Percentiles rank a stretch among this genome's conserved stretches.
These are phyloP conservation scores for Noccaea bulbosa DNA, from an alignment of 345 rosid species.

Conservation along the genomic window DNA sequence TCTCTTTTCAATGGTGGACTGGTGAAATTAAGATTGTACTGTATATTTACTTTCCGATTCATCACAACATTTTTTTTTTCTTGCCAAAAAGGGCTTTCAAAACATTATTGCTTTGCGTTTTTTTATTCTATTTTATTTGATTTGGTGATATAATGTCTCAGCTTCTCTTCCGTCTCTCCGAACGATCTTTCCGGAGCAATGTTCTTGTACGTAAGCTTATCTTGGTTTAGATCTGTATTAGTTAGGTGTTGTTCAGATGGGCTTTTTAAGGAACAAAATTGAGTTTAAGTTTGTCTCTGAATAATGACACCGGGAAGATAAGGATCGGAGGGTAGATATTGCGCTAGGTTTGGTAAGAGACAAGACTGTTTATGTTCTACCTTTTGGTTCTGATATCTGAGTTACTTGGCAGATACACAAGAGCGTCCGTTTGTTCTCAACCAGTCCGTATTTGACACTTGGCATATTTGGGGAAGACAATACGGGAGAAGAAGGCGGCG, in stretches of 20 bases:
- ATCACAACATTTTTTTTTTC: no score
- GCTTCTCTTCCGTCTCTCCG: conserved; percentile 11
- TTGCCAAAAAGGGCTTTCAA: no score
- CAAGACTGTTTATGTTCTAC: neutral
- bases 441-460: neutral
- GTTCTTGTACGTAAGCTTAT: neutral
- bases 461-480: neutral
- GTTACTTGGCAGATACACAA: neutral
- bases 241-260: neutral
- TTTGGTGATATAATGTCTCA: conserved; percentile 6
- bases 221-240: neutral
- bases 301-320: neutral
- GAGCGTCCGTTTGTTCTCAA: neutral
- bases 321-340: neutral
- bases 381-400: neutral
- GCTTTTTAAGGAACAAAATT: neutral
- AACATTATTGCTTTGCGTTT: no score
- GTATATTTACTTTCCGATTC: no score
- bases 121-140: neutral
- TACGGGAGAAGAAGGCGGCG: neutral
- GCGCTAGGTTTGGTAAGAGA: neutral
- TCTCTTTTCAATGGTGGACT: no score
- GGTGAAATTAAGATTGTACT: no score
- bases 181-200: neutral
- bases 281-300: neutral